Evolutionary conservation across 2,329 filamentous ascomycete species (phyloP), one percentile per base, ranked within the genome.

Genomic region (Paracamarosporium sp.): DNA sequence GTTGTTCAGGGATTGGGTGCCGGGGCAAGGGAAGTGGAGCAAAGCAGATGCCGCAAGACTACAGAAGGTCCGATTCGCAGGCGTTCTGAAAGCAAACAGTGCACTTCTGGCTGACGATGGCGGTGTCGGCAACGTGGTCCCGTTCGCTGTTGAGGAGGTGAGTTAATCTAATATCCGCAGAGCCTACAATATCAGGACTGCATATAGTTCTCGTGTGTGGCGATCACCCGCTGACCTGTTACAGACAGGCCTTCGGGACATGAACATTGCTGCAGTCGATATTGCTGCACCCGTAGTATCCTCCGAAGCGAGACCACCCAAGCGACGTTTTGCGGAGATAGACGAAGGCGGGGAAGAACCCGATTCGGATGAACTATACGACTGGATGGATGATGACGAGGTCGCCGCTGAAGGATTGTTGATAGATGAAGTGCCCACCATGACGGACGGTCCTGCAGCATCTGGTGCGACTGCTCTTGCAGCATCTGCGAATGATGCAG

Each of bases 1-100:
- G 24, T 76, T 97, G 31, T 96, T 95, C 75, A 85, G 90, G 67
- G 92, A 97, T 78, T 93, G 79, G 70, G 59, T 71, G 50, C 63
- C 68, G 55, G 67, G 64, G 60, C 64, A 74, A 67, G 60, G 62
- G 48, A 69, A 73, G 60, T 50, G 63, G 43, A 68, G 44, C 47
- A 69, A 66, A 40, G 56, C 62, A 48, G 69, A 73, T 43, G 60
- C 67, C 46, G 68, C 72, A 53, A 70, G 60, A 62, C 60, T 73
- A 63, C 69, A 64, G 54, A 70, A 66, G 57, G 63, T 73, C 50
- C 74, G 80, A 48, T 80, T 80, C 57, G 70, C 76, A 41, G 80
- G 80, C 13, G 68, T 82, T 4, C 69, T 81, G 40, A 82, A 82
- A 62, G 70, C 71, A 38, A 76, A 76, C 61, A 79, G 80, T 25